These are phyloP conservation scores for Mycena capillaripes DNA, from an alignment of 768 basidiomycete species.

Conservation along the genomic window DNA sequence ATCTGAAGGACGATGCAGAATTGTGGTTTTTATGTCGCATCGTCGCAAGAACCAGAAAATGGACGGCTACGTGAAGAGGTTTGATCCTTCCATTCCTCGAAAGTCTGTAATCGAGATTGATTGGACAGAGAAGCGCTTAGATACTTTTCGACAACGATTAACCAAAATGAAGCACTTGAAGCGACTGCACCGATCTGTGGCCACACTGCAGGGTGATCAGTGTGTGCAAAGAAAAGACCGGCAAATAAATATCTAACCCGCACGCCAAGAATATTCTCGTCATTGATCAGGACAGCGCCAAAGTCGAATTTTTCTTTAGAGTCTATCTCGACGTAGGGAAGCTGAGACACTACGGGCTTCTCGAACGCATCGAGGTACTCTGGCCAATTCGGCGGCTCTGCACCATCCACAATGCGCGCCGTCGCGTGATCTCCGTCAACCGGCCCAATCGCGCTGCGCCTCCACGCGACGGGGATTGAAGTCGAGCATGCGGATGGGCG, in stretches of 20 bases:
- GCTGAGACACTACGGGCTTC: neutral
- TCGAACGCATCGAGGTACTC: neutral
- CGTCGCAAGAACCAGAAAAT: no score
- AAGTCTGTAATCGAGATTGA: no score
- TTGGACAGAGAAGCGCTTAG: no score
- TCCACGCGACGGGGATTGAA: conserved; percentile 4
- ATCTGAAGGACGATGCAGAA: no score
- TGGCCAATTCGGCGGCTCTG: neutral
- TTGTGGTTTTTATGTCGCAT: no score
- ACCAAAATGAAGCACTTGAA: conserved; percentile 19
- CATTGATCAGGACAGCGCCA: conserved; percentile 26
- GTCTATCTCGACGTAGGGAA: conserved; percentile 21
- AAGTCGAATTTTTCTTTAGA: conserved; percentile 21
- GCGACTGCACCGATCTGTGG: neutral
- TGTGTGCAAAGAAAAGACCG: neutral
- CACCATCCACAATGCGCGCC: conserved; percentile 5
- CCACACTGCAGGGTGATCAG: neutral
- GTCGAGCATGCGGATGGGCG: conserved; percentile 20
- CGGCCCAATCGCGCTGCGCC: neutral
- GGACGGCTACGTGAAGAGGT: no score
- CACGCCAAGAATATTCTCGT: conserved; percentile 28
- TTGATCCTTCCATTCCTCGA: no score
- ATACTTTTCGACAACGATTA: neutral
- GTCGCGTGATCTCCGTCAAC: neutral
- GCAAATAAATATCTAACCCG: conserved; percentile 1